Evolutionary conservation across 805 yeast species (phyloP), one percentile per base, ranked within the genome.

Genomic region (Starmerella floris): DNA sequence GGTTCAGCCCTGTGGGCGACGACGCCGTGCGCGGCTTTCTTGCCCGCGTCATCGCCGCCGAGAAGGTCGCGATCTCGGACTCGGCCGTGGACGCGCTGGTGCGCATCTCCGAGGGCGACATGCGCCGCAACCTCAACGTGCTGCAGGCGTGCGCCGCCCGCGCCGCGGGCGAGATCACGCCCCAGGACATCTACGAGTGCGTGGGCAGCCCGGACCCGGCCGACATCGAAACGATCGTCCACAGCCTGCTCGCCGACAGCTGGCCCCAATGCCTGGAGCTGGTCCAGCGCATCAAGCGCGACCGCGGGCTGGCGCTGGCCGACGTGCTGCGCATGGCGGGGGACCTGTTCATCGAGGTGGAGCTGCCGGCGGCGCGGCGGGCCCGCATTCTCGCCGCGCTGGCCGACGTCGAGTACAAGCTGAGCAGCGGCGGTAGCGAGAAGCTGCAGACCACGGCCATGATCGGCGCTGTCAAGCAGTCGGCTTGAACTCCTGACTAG

Each of bases 121-220:
- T 91, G 98, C 75, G 99, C 65, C 74, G 83, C 39, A 94, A 94
- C 1, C 68, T 91, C 53, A 91, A 91, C 56, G 95, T 91, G 4
- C 62, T 91, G 44, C 99, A 91, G 62, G 94, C 97, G 0, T 83
- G 97, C 60, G 74, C 80, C 48, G 87, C 95, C 0, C 82, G 94
- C 2, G 68, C 57, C 6, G 63, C 62, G 2, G 74, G 69, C 27
- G 74, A 72, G 39, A 79, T 91, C 32, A 72, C 79, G 23, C 73
- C 71, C 25, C 77, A 75, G 42, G 78, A 82, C 76, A 77, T 91
- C 30, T 91, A 83, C 59, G 95, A 87, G 49, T 87, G 96, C 59
- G 79, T 91, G 26, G 99, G 99, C 2, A 87, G 94, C 1, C 97
- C 98, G 3, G 81, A 81, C 50, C 97, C 97, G 1, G 71, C 69